Evolutionary conservation across 2,329 filamentous ascomycete genomes (phyloP), one percentile per base, ranked within the genome.

Genomic region (Orbilia blumenaviensis): DNA sequence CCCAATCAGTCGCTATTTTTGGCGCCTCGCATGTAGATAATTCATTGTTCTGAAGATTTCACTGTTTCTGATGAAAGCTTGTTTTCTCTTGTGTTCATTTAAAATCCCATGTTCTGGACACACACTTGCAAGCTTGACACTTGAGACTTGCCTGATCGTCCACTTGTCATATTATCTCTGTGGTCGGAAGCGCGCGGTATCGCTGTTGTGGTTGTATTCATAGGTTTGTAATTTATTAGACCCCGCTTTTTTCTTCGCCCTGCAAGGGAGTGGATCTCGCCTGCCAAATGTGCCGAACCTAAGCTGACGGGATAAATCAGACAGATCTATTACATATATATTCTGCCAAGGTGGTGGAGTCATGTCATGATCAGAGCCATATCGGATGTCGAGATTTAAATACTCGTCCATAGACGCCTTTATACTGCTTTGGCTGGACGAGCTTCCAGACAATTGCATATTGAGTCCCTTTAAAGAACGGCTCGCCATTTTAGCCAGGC

Each of bases 131-230:
- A 1, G 8, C 36, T 16, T 34, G 29, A 10, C 29, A 34, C 12
- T 27, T 48, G 12, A 6, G 10, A 29, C n/a, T 14, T 58, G n/a
- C n/a, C 44, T 23, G 64, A 61, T 69, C 66, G 42, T 10, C 66
- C 32, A 6, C 36, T n/a, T n/a, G n/a, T n/a, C n/a, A n/a, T n/a
- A 16, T 42, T 46, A 2, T 21, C 23, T 54, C 34, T 69, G n/a
- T n/a, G n/a, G n/a, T n/a, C n/a, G 32, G 56, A 71, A 71, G 66
- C 66, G 66, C 66, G 66, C 66, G 66, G 66, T 63, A 36, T 52
- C n/a, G n/a, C n/a, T n/a, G n/a, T n/a, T n/a, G n/a, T n/a, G n/a
- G n/a, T n/a, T n/a, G n/a, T n/a, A n/a, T n/a, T n/a, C 52, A 14
- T 52, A 52, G 18, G 21, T 42, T 12, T 25, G 44, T 52, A 52